Base-by-base conservation (phyloP, 75 land plant genomes). In the Gnetum montanum region DNA sequence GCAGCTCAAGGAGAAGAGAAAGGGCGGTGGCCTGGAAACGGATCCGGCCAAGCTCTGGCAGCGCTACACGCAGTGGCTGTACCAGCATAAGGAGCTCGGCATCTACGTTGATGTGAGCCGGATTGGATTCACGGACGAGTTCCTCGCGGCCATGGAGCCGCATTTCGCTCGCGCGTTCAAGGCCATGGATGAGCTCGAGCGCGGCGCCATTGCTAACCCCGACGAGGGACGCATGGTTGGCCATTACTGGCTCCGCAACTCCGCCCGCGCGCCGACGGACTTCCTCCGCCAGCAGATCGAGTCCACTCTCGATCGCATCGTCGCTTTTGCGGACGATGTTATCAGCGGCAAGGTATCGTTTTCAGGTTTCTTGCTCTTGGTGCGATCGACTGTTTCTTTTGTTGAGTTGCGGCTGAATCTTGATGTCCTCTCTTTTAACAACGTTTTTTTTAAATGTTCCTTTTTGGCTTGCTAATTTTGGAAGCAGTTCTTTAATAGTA, bases 31-130 rank as follows among this genome's bases (percentile, higher is more conserved):
- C 25, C 46, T 86, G 37, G 82, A 91, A 60, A 88, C 77, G 61
- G 97, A 88, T 10, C 84, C 95, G 3, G 20, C 48, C 1, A 63
- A 23, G 15, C 75, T 92, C 24, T 92, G 97, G 97, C 24, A 60
- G 16, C 67, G 97, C 41, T 92, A 88, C 57, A 63, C 85, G 8
- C 79, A 88, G 20, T 92, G 95, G 97, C 69, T 92, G 25, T 92
- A 92, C 66, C 95, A 88, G 83, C 89, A 92, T 75, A 92, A 92
- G 79, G 97, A 88, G 63, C 70, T 92, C 1, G 95, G 97, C 57
- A 47, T 92, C 29, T 82, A 52, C 36, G 60, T 92, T 5, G 97
- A 92, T 46, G 96, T 88, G 16, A 92, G 97, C 51, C 72, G 97
- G 54, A 64, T 92, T 25, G 86, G 90, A 59, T 88, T 88, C 49